Percentiles rank a stretch among this genome's conserved stretches.
Conservation (phyloP, 1,139 yeast genomes). For the Sugiyamaella neomexicana region DNA sequence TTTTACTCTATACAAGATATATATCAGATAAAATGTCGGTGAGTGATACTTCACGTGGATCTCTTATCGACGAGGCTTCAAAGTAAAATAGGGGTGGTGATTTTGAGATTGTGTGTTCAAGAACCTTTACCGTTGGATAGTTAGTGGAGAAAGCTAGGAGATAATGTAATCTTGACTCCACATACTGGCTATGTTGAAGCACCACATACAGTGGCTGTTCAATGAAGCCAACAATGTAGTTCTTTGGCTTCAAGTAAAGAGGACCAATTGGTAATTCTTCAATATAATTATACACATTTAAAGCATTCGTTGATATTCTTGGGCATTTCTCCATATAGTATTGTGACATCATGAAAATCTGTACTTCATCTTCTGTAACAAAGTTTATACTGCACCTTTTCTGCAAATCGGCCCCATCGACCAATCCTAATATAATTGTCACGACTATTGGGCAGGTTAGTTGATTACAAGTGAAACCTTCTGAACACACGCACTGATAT, state of each 20-base stretch:
- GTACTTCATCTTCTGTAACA: slow-evolving; percentile 67
- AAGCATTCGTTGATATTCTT: slow-evolving; percentile 57
- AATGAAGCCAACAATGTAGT: slow-evolving; percentile 17
- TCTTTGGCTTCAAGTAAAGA: slow-evolving; percentile 16
- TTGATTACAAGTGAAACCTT: slow-evolving; percentile 94
- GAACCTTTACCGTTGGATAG: slow-evolving; percentile 51
- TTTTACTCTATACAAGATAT: too few species aligned
- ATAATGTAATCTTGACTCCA: slow-evolving; percentile 22
- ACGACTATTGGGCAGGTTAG: slow-evolving; percentile 78
- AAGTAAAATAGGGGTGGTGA: slow-evolving; percentile 23
- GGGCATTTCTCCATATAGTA: slow-evolving; percentile 88
- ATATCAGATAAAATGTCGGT: too few species aligned
- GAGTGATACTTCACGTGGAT: slow-evolving; percentile 23
- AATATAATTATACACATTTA: slow-evolving; percentile 22
- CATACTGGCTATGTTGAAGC: slow-evolving; percentile 26
- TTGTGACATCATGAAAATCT: slow-evolving; percentile 60
- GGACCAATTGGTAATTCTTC: slow-evolving; percentile 14
- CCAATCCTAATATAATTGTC: slow-evolving; percentile 94
- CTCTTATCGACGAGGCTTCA: slow-evolving; percentile 22
- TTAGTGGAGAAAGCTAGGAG: slow-evolving; percentile 23
- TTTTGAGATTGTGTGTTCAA: slow-evolving; percentile 69
- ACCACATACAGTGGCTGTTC: slow-evolving; percentile 20
- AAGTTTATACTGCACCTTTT: slow-evolving; percentile 90
- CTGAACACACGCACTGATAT: too few species aligned
- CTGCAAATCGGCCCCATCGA: slow-evolving; percentile 91